Evolutionary conservation across 768 basidiomycete genomes (phyloP).

Genomic region (Peribolospora kevripleyi): DNA sequence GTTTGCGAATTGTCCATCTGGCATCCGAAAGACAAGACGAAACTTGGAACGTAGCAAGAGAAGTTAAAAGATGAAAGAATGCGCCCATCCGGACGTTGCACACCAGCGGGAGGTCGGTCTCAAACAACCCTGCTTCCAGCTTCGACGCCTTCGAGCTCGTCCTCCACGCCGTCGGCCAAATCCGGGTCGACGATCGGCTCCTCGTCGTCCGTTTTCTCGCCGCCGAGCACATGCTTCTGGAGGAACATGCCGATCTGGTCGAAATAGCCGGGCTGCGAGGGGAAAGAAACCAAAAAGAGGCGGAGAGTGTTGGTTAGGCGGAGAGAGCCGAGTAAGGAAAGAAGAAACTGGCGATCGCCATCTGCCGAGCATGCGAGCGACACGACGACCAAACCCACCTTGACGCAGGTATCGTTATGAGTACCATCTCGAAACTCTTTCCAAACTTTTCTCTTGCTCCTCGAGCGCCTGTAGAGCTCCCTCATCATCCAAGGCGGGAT

Average conservation of each 20-base stretch:
- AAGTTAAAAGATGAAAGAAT: no score
- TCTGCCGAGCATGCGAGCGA: neutral
- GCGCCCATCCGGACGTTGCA: no score
- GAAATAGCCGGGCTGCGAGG: slow-evolving; percentile 20
- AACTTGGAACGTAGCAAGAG: no score
- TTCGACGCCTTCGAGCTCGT: no score
- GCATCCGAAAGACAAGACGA: no score
- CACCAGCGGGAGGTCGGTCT: no score
- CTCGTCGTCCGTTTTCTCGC: no score
- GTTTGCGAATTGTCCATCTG: no score
- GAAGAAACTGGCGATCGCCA: neutral
- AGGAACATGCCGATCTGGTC: slow-evolving; percentile 2
- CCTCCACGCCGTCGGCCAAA: no score
- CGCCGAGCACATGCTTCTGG: neutral
- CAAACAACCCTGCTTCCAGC: no score
- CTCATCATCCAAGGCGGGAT: slow-evolving; percentile 57
- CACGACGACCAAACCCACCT: neutral
- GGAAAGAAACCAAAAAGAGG: slow-evolving; percentile 19
- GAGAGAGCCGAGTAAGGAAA: neutral
- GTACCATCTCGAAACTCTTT: slow-evolving; percentile 18
- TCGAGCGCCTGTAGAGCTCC: slow-evolving; percentile 17
- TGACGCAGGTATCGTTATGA: slow-evolving; percentile 17
- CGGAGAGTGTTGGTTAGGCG: neutral
- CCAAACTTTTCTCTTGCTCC: slow-evolving; percentile 16
- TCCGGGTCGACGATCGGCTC: no score